These are phyloP conservation scores for Penicillium sp. DNA, from an alignment of 2,329 filamentous ascomycete species.

Conservation along the genomic window DNA sequence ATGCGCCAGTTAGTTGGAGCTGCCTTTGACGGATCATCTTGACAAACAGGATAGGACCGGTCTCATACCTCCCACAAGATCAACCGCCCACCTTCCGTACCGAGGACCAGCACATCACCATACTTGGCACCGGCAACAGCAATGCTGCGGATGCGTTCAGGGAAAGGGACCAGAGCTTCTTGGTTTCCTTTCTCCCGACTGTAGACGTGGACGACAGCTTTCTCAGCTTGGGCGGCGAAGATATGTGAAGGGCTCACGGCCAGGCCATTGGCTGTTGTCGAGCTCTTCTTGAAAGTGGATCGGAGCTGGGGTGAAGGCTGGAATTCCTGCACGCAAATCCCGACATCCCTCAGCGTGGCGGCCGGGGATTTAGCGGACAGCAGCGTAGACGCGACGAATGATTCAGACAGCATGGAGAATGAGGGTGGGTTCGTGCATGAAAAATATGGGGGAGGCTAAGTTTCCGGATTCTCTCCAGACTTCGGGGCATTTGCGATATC, in stretches of 20 bases:
- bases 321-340: constrained; percentile 82
- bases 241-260: constrained; percentile 81
- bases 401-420: constrained; percentile 53
- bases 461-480: constrained; percentile 18
- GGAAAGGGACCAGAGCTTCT: constrained; percentile 85
- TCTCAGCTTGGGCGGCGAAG: constrained; percentile 89
- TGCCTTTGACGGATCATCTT: constrained; percentile 3
- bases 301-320: constrained; percentile 77
- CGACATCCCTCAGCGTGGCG: constrained; percentile 71
- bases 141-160: constrained; percentile 81
- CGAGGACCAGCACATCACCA: constrained; percentile 69
- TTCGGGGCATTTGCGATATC: constrained; percentile 19
- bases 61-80: constrained; percentile 86
- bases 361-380: constrained; percentile 47
- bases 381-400: constrained; percentile 51
- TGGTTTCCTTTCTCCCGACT: constrained; percentile 81
- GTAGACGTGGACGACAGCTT: constrained; percentile 92
- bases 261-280: constrained; percentile 75
- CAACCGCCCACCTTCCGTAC: constrained; percentile 82
- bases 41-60: background rate
- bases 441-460: constrained; percentile 20
- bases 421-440: constrained; percentile 18
- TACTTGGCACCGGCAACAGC: constrained; percentile 68
- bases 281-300: constrained; percentile 88
- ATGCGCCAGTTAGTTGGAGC: constrained; percentile 7